Percentiles rank a stretch among this genome's conserved stretches.
phyloP scores from a whole-genome alignment of 805 yeast species.

The Cyberlindnera amylophila region DNA sequence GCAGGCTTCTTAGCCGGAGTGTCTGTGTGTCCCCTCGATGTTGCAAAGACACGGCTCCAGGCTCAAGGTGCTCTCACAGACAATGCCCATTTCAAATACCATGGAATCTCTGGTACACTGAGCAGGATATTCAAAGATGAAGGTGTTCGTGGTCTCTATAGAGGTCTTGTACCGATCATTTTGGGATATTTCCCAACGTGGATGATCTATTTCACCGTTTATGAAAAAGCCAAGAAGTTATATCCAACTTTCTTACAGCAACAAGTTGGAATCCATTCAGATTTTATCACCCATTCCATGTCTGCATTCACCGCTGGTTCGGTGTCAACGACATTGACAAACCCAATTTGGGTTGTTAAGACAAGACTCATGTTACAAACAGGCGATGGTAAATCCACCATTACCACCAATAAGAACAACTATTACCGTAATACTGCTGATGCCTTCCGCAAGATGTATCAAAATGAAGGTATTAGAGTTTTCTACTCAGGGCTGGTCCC shows the following conservation, averaged over 20 bases:
- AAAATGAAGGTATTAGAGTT: conserved; percentile 72
- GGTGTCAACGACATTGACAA: conserved; percentile 76
- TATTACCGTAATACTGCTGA: conserved; percentile 76
- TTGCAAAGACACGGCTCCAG: conserved; percentile 89
- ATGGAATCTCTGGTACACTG: conserved; percentile 63
- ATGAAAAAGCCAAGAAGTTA: conserved; percentile 67
- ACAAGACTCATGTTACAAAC: conserved; percentile 90
- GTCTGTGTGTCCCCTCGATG: conserved; percentile 92
- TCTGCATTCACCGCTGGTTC: conserved; percentile 88
- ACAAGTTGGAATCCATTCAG: conserved; percentile 24
- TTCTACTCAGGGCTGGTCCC: conserved; percentile 90
- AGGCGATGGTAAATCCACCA: conserved; percentile 19
- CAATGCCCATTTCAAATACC: conserved; percentile 33
- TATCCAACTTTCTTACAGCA: conserved; percentile 41
- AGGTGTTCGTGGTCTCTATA: conserved; percentile 77
- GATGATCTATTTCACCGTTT: conserved; percentile 92
- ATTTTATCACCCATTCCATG: conserved; percentile 37
- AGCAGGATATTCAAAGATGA: conserved; percentile 67
- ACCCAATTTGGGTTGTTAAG: conserved; percentile 97
- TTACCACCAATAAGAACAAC: conserved; percentile 15
- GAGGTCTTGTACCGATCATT: conserved; percentile 90
- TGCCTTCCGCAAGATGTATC: conserved; percentile 77
- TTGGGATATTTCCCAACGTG: conserved; percentile 96
- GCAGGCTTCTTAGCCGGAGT: conserved; percentile 91
- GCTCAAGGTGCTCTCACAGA: conserved; percentile 63